Evolutionary conservation across 495 filamentous ascomycete species (phyloP), one percentile per base, ranked within the genome.

Genomic region (Saxispiralis lemnorum): DNA sequence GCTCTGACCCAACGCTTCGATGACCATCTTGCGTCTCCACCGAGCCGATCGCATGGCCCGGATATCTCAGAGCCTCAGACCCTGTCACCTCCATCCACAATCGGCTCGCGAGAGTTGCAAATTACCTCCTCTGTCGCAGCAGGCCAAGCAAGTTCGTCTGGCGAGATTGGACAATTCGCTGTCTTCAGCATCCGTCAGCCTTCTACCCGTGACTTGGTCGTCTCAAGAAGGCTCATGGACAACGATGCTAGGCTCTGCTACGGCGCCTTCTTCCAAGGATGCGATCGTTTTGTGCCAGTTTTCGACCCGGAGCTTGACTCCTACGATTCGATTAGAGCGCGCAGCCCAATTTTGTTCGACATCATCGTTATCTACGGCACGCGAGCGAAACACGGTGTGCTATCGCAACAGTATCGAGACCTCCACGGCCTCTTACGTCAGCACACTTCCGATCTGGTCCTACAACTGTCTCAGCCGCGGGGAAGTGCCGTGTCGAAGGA

Each of bases 341-440:
- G 52, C 6, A 55, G 52, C 40, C 30, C 36, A n/a, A 40, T 55
- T 28, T 41, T 55, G 17, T 55, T 55, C 43, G 52, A 70, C 50
- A 61, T 63, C 2, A 70, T 72, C 5, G 65, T 65, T 41, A 64
- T 65, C 4, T 62, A 68, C 35, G 69, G 69, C 7, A 65, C 62
- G 47, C 64, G 64, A 39, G 58, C 64, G 6, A 58, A 63, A 38
- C 56, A 51, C 13, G 62, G 63, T 56, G 53, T 40, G 38, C 31
- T 53, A 2, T 59, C 62, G 0, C 51, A 60, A 30, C 35, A 30
- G 2, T 54, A 38, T 33, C 47, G 32, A 32, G 42, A 20, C n/a
- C 44, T 54, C 7, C 45, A 54, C 12, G 31, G 39, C 2, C 31
- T 38, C 7, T 36, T 54, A 1, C 39, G 48, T 15, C 47, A 51